Base-by-base conservation (phyloP, 2,329 filamentous ascomycete genomes). In the Pseudogymnoascus sp. region DNA sequence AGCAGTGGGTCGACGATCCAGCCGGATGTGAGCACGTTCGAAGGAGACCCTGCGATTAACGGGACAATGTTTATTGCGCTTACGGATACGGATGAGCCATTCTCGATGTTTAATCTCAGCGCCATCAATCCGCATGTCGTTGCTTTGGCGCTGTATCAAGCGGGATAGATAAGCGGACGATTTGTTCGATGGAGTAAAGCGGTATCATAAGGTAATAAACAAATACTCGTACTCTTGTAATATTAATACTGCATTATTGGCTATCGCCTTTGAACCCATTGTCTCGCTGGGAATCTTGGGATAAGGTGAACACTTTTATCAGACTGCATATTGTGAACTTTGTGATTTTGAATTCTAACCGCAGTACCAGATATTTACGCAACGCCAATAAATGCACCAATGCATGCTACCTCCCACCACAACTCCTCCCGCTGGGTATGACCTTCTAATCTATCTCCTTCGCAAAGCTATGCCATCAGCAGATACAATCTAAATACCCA, bases 21-120 rank as follows among this genome's bases (percentile, higher is more conserved):
- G 78, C 90, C 90, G 0, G 82, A 88, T 66, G 77, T 82, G 5
- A 81, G 83, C 37, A 87, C 88, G 0, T 94, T 81, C 70, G 78
- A 81, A 63, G 83, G 84, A 0, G 86, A 92, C 61, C 65, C 66
- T 0, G 82, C 83, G 1, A 79, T 89, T 59, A 94, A 94, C 67
- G 87, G 83, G 0, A 94, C 90, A 3, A 88, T 92, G 74, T 94
- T 93, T 71, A 76, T 95, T 55, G 87, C 85, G 0, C 71, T 96
- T 9, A 93, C 89, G 0, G 89, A 93, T 68, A 71, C 73, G 0
- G 81, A 92, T 66, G 67, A 86, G 0, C 85, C 78, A 64, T 79
- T 92, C 2, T 92, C 89, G 6, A 87, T 89, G 0, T 93, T 90
- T 74, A 94, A 94, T 70, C 63, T 93, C 63, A 82, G 78, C 25